Base-by-base conservation (phyloP, 1,284 basidiomycete genomes). In the Coniferiporia weirii region DNA sequence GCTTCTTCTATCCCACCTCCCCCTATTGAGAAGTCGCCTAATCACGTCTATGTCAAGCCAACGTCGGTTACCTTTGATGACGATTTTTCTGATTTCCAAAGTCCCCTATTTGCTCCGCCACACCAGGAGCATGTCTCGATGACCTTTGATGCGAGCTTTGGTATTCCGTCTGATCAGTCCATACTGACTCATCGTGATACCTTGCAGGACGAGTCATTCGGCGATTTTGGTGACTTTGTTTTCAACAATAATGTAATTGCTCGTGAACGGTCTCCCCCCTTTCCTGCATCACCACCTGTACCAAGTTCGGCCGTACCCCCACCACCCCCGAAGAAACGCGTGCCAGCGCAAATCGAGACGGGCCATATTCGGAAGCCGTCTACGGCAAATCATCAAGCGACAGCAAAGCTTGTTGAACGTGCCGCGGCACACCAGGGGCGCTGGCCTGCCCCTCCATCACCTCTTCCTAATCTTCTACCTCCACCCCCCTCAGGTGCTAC, bases 391-490 rank as follows among this genome's bases (percentile, higher is more conserved):
- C 64, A 62, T 32, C 47, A 63, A 3, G 52, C 61, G 15, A 55
- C 60, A n/a, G 46, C 57, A 5, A 22, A 55, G 9, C 64, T 64
- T 36, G 59, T 64, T 13, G 43, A 65, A 48, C 62, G 56, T 19
- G 64, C 62, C 7, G 82, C 83, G 8, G 69, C 82, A 5, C 74
- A 74, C 17, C 70, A 69, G 4, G 83, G 84, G 2, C 69, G 74
- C 53, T 88, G 86, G 86, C 83, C 84, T n/a, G 79, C 81, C 22
- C 81, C 84, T 9, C 75, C 79, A 1, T 81, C 84, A 7, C 81
- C 82, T 0, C 71, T 81, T 4, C 79, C 80, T 10, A 72, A 75
- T 43, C 70, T 73, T 10, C 65, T 81, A 15, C 67, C 73, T 10
- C 77, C 79, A 15, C 67, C 68, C 3, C 61, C 64, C 47, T 60